phyloP scores from a whole-genome alignment of 805 yeast species.

The Sugiyamaella smithiae region DNA sequence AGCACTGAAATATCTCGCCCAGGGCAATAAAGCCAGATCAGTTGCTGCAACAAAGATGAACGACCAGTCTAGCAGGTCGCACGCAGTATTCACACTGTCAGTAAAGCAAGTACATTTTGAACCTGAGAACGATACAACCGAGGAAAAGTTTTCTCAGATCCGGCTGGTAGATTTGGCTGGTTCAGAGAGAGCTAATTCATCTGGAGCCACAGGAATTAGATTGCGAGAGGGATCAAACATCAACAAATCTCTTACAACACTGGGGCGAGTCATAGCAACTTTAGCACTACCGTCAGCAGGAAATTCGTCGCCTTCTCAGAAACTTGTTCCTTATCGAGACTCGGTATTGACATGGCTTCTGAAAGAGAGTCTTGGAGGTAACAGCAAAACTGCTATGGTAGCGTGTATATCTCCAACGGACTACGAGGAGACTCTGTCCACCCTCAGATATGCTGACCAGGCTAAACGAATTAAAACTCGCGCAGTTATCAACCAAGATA shows the following conservation, averaged over 20 bases:
- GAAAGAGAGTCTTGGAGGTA: constrained; percentile 76
- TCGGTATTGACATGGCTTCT: constrained; percentile 71
- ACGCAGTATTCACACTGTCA: constrained; percentile 67
- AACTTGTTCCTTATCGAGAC: constrained; percentile 66
- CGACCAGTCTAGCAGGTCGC: constrained; percentile 71
- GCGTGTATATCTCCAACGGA: constrained; percentile 82
- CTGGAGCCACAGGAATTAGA: constrained; percentile 56
- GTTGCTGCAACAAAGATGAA: constrained; percentile 76
- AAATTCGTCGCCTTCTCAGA: constrained; percentile 9
- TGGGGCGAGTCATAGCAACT: constrained; percentile 64
- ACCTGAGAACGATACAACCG: constrained; percentile 33
- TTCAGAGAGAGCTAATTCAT: constrained; percentile 64
- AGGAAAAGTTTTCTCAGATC: constrained; percentile 56
- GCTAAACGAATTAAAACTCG: constrained; percentile 65
- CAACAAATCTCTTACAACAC: constrained; percentile 71
- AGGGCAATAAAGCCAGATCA: constrained; percentile 57
- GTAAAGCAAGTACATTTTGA: constrained; percentile 54
- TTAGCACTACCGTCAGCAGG: constrained; percentile 40
- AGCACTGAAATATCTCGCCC: constrained; percentile 44
- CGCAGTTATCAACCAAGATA: constrained; percentile 52
- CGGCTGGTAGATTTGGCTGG: constrained; percentile 81
- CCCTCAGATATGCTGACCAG: constrained; percentile 73
- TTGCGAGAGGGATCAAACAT: constrained; percentile 74
- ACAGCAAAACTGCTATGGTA: constrained; percentile 83
- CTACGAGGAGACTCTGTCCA: constrained; percentile 72